Evolutionary conservation across 2,329 filamentous ascomycete species (phyloP), one percentile per base, ranked within the genome.

Genomic region (Scedosporium aurantiacum): DNA sequence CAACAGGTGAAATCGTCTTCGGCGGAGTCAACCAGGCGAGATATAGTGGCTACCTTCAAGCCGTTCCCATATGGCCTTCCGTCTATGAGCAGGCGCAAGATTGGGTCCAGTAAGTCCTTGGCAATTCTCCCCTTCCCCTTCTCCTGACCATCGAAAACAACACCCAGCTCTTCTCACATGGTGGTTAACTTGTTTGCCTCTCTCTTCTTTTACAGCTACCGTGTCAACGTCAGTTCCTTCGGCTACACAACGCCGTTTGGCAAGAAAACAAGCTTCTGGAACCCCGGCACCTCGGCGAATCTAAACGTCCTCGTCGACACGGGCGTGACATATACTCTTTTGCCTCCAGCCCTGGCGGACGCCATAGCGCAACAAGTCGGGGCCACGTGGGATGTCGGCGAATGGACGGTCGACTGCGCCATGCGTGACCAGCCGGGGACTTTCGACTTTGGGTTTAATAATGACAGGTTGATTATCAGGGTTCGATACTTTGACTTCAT

Each of bases 401-500:
- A 74, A 7, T 82, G 75, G 66, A 69, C 67, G 37, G 75, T 81
- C 1, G 69, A 74, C 27, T 83, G 81, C 68, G 63, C 66, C 1
- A 66, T 74, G 41, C 72, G 73, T 7, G 59, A 72, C 3, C 47
- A 68, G 4, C 63, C 66, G 2, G 78, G 76, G 12, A 76, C 72
- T 10, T 70, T 83, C 59, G 74, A 79, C 65, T 83, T 84, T 63
- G 73, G 71, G 43, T 81, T 83, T 45, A 72, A 72, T 23, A 61
- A 65, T 60, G 76, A 73, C 64, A 25, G 27, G n/a, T 16, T 60
- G 5, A 69, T 68, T 4, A 70, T 82, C 28, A 69, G 66, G 7
- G 78, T 81, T 14, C 70, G 76, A 3, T 71, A 78, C 16, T 70
- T 69, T 63, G 79, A 84, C 65, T 79, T 83, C 57, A 76, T 83